These are phyloP conservation scores for Fusarium austroafricanum DNA, from an alignment of 2,329 filamentous ascomycete species.

Conservation along the genomic window DNA sequence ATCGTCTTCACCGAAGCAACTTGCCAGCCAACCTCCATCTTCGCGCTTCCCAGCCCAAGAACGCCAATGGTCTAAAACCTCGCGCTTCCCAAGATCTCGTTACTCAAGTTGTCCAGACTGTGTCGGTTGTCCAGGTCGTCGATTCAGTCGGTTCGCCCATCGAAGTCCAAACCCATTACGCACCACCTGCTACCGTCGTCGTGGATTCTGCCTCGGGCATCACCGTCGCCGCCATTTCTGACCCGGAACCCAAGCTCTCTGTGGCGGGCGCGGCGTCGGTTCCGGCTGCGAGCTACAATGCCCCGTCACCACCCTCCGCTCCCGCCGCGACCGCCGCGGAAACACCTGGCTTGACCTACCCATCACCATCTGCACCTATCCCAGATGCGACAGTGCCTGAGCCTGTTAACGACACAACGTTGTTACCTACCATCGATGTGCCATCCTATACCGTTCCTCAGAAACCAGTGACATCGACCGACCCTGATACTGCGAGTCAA, in stretches of 20 bases:
- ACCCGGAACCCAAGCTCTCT: slow-evolving; percentile 40
- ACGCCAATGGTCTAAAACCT: slow-evolving; percentile 29
- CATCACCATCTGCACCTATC: slow-evolving; percentile 27
- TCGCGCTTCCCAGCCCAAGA: slow-evolving; percentile 40
- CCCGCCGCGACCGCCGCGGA: slow-evolving; percentile 31
- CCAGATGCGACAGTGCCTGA: slow-evolving; percentile 32
- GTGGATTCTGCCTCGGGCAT: slow-evolving; percentile 52
- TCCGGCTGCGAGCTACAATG: slow-evolving; percentile 40
- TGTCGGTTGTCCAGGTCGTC: slow-evolving; percentile 66
- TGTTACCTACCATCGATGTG: slow-evolving; percentile 32
- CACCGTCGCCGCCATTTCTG: slow-evolving; percentile 51
- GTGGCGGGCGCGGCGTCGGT: slow-evolving; percentile 41
- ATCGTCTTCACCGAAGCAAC: slow-evolving; percentile 36
- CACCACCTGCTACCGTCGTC: slow-evolving; percentile 54
- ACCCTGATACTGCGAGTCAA: slow-evolving; percentile 30
- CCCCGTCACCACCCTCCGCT: slow-evolving; percentile 32
- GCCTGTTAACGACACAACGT: slow-evolving; percentile 26
- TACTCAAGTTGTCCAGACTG: slow-evolving; percentile 63
- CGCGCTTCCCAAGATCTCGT: slow-evolving; percentile 48
- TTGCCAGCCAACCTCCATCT: slow-evolving; percentile 28
- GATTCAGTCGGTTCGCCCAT: slow-evolving; percentile 61
- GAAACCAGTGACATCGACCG: slow-evolving; percentile 22
- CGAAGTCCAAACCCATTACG: slow-evolving; percentile 57
- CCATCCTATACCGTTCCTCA: slow-evolving; percentile 17
- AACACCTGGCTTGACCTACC: slow-evolving; percentile 38